Evolutionary conservation across 2,329 filamentous ascomycete species (phyloP), one percentile per base, ranked within the genome.

Genomic region (Massarina eburnea): DNA sequence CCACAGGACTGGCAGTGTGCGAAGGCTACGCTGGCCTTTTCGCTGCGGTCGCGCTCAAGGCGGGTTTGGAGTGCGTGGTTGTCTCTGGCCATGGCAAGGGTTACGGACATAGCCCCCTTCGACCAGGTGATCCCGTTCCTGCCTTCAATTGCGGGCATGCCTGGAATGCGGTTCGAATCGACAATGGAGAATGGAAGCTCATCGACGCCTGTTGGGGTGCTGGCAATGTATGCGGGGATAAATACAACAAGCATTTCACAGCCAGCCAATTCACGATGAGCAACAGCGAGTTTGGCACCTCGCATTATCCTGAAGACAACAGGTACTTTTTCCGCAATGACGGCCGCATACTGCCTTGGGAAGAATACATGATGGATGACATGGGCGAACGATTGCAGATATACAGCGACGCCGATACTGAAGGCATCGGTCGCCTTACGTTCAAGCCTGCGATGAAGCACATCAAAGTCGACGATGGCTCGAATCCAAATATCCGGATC

Each of bases 151-250:
- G 80, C 0, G 77, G 82, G 1, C 92, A 97, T 69, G 92, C 94
- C 0, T 96, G 94, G 94, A 96, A 96, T 62, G 91, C 88, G 0
- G 89, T 96, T 6, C 80, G 83, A 41, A 90, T 97, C 47, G 92
- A 97, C 59, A 81, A 84, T 20, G 89, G 89, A 2, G 81, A 84
- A 54, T 97, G 92, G 92, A 96, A 96, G 71, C 79, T 97, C 1
- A 73, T 97, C 39, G 94, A 99, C 62, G 72, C 87, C 0, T 97
- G 92, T 66, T 99, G 94, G 94, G 94, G 94, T 30, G 89, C 92
- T 0, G 92, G 92, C 2, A 76, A 82, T 51, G 71, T 95, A 8
- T 61, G 57, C 20, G 52, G 43, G 20, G 52, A 52, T 10, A 52
- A 47, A 27, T 55, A 56, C 26, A 55, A 59, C 47, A 56, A 40